phyloP scores from a whole-genome alignment of 192 early-diverging fungal genomes.

The Backusella macrospora region DNA sequence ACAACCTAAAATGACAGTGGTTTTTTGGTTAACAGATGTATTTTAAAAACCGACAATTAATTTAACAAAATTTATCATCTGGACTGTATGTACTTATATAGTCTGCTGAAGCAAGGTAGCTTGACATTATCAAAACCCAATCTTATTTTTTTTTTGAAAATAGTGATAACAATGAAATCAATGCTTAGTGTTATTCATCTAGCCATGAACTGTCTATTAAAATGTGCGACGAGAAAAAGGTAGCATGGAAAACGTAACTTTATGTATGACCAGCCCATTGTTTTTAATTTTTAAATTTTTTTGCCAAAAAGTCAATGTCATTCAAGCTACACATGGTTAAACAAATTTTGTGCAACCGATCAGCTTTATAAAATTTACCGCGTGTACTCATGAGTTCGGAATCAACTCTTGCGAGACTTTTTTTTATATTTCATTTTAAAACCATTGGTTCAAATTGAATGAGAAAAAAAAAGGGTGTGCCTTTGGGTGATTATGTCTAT shows the following conservation, averaged over 20 bases:
- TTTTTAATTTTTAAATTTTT: background rate
- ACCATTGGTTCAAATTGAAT: background rate
- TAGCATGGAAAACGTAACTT: background rate
- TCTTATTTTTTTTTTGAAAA: background rate
- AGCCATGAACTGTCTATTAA: no score
- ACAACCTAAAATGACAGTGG: no score
- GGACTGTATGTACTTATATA: no score
- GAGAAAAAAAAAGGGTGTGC: background rate
- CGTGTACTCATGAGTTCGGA: conserved; percentile 4
- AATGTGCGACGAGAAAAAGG: background rate
- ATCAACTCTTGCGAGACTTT: background rate
- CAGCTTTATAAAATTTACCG: background rate
- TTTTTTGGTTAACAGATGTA: no score
- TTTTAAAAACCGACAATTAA: no score
- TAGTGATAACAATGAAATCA: background rate
- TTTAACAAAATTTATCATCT: no score
- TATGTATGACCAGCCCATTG: background rate
- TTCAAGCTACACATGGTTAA: background rate
- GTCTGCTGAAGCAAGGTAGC: background rate
- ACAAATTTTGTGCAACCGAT: conserved; percentile 2
- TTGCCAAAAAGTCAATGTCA: conserved; percentile 5
- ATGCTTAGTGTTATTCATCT: background rate
- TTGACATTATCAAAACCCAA: background rate
- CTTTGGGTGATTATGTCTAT: background rate
- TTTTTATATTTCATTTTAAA: background rate